Evolutionary conservation across 495 filamentous ascomycete species (phyloP).

Genomic region (Aspergillus affinis): DNA sequence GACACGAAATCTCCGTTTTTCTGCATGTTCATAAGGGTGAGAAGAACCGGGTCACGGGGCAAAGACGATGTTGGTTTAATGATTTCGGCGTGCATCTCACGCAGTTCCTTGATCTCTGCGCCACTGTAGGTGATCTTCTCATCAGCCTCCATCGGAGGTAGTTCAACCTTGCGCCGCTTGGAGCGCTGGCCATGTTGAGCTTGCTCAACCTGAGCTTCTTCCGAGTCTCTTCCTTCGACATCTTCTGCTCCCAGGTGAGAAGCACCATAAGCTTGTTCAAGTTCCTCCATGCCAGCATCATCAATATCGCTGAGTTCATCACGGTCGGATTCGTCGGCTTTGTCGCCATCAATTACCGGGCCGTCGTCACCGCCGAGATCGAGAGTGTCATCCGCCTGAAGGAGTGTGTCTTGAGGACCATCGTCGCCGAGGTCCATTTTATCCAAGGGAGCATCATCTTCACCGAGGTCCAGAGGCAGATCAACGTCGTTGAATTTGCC

Average conservation of each 20-base stretch:
- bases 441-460: conserved; percentile 48
- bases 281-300: conserved; percentile 58
- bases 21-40: conserved; percentile 88
- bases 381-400: conserved; percentile 45
- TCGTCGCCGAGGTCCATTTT: conserved; percentile 39
- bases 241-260: conserved; percentile 57
- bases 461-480: conserved; percentile 53
- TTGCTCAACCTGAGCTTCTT: conserved; percentile 54
- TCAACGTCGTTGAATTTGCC: conserved; percentile 50
- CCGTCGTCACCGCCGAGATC: conserved; percentile 47
- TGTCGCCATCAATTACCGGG: conserved; percentile 53
- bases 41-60: conserved; percentile 77
- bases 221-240: conserved; percentile 44
- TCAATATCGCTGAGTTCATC: conserved; percentile 48
- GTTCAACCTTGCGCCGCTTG: conserved; percentile 68
- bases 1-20: conserved; percentile 85
- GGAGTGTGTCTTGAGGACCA: conserved; percentile 27
- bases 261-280: conserved; percentile 35
- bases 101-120: conserved; percentile 70
- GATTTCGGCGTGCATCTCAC: conserved; percentile 76
- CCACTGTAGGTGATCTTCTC: conserved; percentile 57
- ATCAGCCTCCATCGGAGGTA: conserved; percentile 58
- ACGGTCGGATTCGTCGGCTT: conserved; percentile 58
- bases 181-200: conserved; percentile 62
- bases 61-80: conserved; percentile 75